phyloP scores from a whole-genome alignment of 2,329 filamentous ascomycete genomes.

The Septoria linicola region DNA sequence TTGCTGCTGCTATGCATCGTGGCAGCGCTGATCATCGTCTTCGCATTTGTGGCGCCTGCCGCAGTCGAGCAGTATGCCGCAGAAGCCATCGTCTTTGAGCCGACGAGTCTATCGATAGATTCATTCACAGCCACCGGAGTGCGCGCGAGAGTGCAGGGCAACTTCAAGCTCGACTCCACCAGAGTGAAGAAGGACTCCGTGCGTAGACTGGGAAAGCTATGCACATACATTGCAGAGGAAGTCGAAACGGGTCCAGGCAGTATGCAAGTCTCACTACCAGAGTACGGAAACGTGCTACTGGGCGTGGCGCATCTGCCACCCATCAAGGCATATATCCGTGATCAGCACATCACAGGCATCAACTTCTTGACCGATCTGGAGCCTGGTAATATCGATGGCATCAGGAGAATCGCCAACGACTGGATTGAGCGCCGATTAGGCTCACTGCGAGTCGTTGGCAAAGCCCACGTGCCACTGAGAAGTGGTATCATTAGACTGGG shows the following conservation, averaged over 20 bases:
- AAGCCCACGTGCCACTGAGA: conserved; percentile 69
- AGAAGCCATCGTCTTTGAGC: conserved; percentile 76
- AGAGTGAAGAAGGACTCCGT: conserved; percentile 70
- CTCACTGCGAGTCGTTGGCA: conserved; percentile 68
- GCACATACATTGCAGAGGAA: conserved; percentile 76
- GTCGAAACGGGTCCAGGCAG: conserved; percentile 71
- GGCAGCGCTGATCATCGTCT: conserved; percentile 66
- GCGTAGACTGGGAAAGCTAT: conserved; percentile 71
- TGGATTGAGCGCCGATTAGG: conserved; percentile 80
- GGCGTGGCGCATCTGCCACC: conserved; percentile 75
- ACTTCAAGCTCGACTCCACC: conserved; percentile 75
- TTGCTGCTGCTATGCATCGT: conserved; percentile 64
- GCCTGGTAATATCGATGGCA: conserved; percentile 72
- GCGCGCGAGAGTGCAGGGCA: conserved; percentile 74
- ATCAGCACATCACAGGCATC: conserved; percentile 73
- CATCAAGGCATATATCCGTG: conserved; percentile 71
- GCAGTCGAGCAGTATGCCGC: conserved; percentile 83
- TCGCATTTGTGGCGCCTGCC: conserved; percentile 79
- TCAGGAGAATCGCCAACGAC: conserved; percentile 79
- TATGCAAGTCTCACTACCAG: conserved; percentile 76
- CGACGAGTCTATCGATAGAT: conserved; percentile 80
- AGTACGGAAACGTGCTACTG: conserved; percentile 74
- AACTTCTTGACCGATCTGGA: conserved; percentile 76
- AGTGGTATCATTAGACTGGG: conserved; percentile 79
- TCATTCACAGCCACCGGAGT: conserved; percentile 79